Evolutionary conservation across 2,329 filamentous ascomycete genomes (phyloP).

Genomic region (Daldinia sp.): DNA sequence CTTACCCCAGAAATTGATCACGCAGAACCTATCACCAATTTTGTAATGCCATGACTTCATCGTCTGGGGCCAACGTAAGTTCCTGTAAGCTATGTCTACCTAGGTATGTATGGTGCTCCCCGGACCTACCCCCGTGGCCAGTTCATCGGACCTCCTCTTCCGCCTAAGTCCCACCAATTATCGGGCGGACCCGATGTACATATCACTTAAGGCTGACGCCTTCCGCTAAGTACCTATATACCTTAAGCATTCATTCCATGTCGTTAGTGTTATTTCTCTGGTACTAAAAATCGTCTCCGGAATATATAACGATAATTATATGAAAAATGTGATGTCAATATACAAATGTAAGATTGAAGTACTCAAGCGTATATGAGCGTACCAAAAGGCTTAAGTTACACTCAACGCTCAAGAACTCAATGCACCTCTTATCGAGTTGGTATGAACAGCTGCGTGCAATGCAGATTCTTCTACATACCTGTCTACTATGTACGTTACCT

Average conservation of each 20-base stretch:
- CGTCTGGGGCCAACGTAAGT: background rate
- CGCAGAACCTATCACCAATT: slow-evolving; percentile 27
- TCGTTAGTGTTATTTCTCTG: background rate
- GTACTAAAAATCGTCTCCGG: background rate
- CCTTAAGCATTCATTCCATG: background rate
- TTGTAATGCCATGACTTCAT: slow-evolving; percentile 36
- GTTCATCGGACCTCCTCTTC: slow-evolving; percentile 28
- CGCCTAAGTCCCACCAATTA: slow-evolving; percentile 26
- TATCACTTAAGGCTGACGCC: slow-evolving; percentile 5
- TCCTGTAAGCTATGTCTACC: slow-evolving; percentile 3
- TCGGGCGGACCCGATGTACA: slow-evolving; percentile 21
- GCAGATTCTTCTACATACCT: no score
- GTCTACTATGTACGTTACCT: no score
- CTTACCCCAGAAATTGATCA: slow-evolving; percentile 18
- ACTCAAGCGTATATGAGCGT: no score
- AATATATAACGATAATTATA: no score
- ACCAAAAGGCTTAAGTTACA: no score
- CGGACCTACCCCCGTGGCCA: background rate
- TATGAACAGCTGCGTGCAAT: no score
- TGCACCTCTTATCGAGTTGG: no score
- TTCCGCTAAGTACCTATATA: background rate
- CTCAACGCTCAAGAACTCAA: no score
- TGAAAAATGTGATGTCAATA: no score
- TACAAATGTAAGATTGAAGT: no score
- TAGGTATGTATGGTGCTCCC: background rate